Base-by-base conservation (phyloP, 176 grass and related monocot species). In the Eragrostis nindensis region DNA sequence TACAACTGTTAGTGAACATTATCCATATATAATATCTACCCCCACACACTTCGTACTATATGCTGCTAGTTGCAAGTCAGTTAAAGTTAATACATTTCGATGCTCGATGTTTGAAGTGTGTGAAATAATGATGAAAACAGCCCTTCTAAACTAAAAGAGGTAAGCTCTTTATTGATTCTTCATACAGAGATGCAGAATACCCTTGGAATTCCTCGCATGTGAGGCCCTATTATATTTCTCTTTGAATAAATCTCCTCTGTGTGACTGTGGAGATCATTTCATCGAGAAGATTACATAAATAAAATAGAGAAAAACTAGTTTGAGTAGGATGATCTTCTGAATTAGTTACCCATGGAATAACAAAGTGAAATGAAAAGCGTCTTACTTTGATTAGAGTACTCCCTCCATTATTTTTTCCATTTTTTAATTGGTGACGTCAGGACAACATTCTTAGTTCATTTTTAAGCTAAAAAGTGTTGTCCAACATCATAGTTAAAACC, bases 321-420 rank as follows among this genome's bases (percentile, higher is more conserved):
- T 77, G 42, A 36, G 21, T 72, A 64, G 45, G 68, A 77, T 70
- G 39, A 56, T 9, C 46, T 40, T 71, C 68, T 43, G 18, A 66
- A n/a, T 57, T 76, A 27, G 16, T 29, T 64, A 65, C 47, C 50
- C 74, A 61, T 14, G 52, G 19, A 71, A 76, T 24, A 77, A 55
- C 45, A 57, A 48, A 81, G 47, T 71, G 21, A 63, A 54, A 75
- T 63, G 21, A 13, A 40, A 74, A 36, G 48, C 56, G 30, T 60
- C 50, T 32, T 83, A 44, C 32, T 71, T 19, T 65, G 54, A 73
- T 64, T 44, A 32, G 30, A 74, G n/a, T 59, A 56, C 54, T 57
- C 32, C 32, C 32, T 36, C 32, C 32, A 36, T n/a, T n/a, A 11
- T 7, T 55, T 8, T 7, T 21, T 55, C 19, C 21, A 19, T 18